Evolutionary conservation across 2,329 filamentous ascomycete species (phyloP), one percentile per base, ranked within the genome.

Genomic region (Clonostachys byssicola): DNA sequence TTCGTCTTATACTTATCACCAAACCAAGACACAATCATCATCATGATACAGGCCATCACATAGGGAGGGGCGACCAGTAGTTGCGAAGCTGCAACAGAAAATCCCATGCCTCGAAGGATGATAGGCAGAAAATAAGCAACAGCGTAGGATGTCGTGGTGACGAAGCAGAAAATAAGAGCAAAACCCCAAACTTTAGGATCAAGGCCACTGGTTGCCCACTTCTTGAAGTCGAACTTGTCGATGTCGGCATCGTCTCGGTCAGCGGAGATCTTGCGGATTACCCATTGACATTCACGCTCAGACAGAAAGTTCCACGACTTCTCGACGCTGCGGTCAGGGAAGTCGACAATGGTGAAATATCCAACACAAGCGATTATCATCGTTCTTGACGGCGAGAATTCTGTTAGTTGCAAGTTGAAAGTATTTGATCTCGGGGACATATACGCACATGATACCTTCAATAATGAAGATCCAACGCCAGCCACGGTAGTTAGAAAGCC

Each of bases 391-490:
- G 20, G 8, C 9, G 23, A 30, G 34, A 40, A 33, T 18, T 12
- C 12, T 13, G 16, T 38, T n/a, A 14, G n/a, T 6, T 43, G 10
- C 23, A 20, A 43, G 4, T 2, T 16, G 3, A 4, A n/a, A 7
- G 42, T 39, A 10, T 49, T 40, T 7, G 47, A 47, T 40, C 48
- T 46, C 12, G 66, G 55, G 71, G 69, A 51, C 75, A 75, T 3
- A 73, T 56, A 72, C 72, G 9, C 23, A 55, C 2, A 74, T 76
- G 2, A 90, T 73, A 2, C 88, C 88, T 65, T 88, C 83, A 6
- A 87, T 74, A 38, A 88, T 80, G 50, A 84, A 85, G 46, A 85
- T 83, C 82, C 78, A 86, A 9, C 77, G 73, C 80, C 80, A 86
- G 3, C 81, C 81, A 10, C 23, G 23, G 23, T 30, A 30, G 23